Evolutionary conservation across 805 yeast genomes (phyloP).

Genomic region (Myxozyma sirexii): DNA sequence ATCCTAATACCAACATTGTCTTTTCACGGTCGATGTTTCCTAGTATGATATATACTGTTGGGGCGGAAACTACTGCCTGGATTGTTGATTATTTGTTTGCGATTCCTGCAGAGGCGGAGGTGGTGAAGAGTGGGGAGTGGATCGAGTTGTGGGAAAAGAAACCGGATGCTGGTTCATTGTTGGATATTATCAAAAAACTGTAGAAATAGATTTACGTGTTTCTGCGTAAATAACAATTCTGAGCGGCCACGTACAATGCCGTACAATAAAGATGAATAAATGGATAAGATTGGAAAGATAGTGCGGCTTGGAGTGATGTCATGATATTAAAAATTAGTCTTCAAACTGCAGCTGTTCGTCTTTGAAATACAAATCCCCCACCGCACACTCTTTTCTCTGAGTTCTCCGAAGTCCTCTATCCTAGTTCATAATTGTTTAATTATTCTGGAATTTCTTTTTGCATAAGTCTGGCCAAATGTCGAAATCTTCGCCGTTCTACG

Average conservation of each 20-base stretch:
- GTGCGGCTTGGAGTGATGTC: neutral
- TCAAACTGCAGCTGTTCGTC: too few relatives aligned
- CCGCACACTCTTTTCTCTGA: too few relatives aligned
- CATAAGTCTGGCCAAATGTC: neutral
- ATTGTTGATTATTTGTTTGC: slow-evolving; percentile 12
- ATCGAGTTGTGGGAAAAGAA: slow-evolving; percentile 2
- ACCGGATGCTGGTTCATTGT: neutral
- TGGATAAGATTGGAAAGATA: neutral
- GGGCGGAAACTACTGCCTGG: neutral
- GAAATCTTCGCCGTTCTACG: slow-evolving; percentile 22
- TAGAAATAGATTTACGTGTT: too few relatives aligned
- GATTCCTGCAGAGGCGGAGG: slow-evolving; percentile 10
- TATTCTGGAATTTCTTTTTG: neutral
- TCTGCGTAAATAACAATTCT: too few relatives aligned
- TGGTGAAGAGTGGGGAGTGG: slow-evolving; percentile 6
- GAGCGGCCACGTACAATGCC: too few relatives aligned
- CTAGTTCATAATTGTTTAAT: neutral
- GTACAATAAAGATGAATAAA: too few relatives aligned
- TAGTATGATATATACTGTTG: neutral
- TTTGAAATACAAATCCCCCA: too few relatives aligned
- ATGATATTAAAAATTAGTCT: too few relatives aligned
- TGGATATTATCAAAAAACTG: neutral
- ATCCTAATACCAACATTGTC: slow-evolving; percentile 19
- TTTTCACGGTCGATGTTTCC: slow-evolving; percentile 16
- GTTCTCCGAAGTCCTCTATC: too few relatives aligned